Conservation (phyloP, 305 asterid species). For the Rubia balearica region DNA sequence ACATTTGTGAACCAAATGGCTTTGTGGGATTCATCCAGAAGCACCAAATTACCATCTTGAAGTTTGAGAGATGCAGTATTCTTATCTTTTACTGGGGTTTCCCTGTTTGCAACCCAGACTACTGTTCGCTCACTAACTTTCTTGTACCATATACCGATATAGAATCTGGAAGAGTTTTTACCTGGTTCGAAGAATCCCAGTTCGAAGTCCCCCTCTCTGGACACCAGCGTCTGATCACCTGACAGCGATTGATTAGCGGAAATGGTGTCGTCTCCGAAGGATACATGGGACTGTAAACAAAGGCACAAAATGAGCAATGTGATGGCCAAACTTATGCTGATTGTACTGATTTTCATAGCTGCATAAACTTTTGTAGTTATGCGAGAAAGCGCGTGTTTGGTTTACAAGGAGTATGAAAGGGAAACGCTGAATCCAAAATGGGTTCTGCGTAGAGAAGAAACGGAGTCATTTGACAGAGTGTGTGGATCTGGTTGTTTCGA, state of each 20-base stretch:
- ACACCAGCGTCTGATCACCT: slow-evolving; percentile 32
- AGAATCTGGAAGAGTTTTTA: slow-evolving; percentile 32
- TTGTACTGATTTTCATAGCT: slow-evolving; percentile 19
- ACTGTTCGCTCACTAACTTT: slow-evolving; percentile 30
- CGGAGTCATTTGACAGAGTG: neutral
- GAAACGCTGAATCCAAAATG: neutral
- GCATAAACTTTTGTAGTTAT: slow-evolving; percentile 1
- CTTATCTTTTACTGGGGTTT: slow-evolving; percentile 34
- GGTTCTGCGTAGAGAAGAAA: neutral
- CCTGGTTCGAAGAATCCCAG: slow-evolving; percentile 41
- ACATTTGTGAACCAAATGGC: slow-evolving; percentile 43
- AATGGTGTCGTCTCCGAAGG: slow-evolving; percentile 29
- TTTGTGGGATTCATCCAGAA: slow-evolving; percentile 25
- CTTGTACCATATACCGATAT: slow-evolving; percentile 67
- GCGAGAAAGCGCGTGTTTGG: neutral
- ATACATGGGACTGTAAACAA: slow-evolving; percentile 12
- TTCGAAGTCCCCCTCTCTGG: slow-evolving; percentile 28
- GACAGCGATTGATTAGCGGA: slow-evolving; percentile 29
- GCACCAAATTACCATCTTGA: slow-evolving; percentile 39
- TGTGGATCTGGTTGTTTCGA: no score
- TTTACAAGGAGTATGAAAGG: slow-evolving; percentile 4
- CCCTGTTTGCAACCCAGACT: slow-evolving; percentile 85
- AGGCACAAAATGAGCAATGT: slow-evolving; percentile 21
- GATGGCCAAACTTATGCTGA: neutral
- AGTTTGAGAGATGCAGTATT: slow-evolving; percentile 32